These are phyloP conservation scores for Ceratocystis cubensis DNA, from an alignment of 2,329 filamentous ascomycete species.

Conservation along the genomic window DNA sequence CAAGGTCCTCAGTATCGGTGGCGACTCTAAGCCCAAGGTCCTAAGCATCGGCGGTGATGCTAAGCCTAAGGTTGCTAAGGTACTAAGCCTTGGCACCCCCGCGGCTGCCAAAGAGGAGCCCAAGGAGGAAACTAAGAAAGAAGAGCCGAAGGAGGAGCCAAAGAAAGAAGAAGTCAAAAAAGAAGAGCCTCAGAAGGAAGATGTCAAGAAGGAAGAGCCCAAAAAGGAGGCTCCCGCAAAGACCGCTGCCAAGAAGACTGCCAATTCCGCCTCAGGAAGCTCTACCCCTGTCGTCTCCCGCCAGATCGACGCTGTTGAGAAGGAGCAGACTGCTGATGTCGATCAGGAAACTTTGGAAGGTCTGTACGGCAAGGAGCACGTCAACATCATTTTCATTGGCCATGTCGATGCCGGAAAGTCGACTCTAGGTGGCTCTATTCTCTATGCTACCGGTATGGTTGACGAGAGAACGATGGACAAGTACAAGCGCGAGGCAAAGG, in stretches of 20 bases:
- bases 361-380: slow-evolving; percentile 83
- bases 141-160: slow-evolving; percentile 26
- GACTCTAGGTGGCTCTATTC: slow-evolving; percentile 82
- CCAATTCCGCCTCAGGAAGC: slow-evolving; percentile 63
- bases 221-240: slow-evolving; percentile 57
- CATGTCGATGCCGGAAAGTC: slow-evolving; percentile 98
- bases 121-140: slow-evolving; percentile 17
- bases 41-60: slow-evolving; percentile 57
- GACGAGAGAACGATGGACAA: slow-evolving; percentile 97
- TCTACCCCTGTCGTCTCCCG: slow-evolving; percentile 62
- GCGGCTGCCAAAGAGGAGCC: slow-evolving; percentile 24
- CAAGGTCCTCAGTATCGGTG: slow-evolving; percentile 57
- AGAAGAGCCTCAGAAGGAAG: slow-evolving; percentile 38
- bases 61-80: slow-evolving; percentile 38
- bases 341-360: slow-evolving; percentile 67
- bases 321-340: slow-evolving; percentile 67
- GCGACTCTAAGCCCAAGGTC: slow-evolving; percentile 52
- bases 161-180: slow-evolving; percentile 36
- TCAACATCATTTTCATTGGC: slow-evolving; percentile 96
- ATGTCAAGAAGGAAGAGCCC: slow-evolving; percentile 35
- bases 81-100: slow-evolving; percentile 32
- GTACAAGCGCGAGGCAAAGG: slow-evolving; percentile 93
- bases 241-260: slow-evolving; percentile 80
- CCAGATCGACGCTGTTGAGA: slow-evolving; percentile 70
- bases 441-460: slow-evolving; percentile 96